A percentile compares a stretch with the other conserved stretches of the same genome.
These are phyloP conservation scores for Cladosporium sp. DNA, from an alignment of 2,329 filamentous ascomycete species.

Conservation along the genomic window DNA sequence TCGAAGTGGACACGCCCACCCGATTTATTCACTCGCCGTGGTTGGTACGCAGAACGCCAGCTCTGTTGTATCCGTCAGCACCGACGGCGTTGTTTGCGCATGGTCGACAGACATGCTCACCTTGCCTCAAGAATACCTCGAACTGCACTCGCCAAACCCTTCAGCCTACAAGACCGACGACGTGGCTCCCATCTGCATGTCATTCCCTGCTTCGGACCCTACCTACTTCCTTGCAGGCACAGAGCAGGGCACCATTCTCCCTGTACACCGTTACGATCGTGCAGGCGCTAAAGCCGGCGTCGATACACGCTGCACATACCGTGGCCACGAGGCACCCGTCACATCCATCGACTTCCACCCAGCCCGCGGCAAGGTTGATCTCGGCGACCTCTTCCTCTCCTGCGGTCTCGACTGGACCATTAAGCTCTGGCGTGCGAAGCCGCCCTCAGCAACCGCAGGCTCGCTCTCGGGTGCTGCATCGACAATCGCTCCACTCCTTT, in stretches of 20 bases:
- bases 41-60: constrained; percentile 98
- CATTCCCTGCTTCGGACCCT: constrained; percentile 90
- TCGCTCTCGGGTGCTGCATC: constrained; percentile 38
- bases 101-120: constrained; percentile 99
- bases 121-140: constrained; percentile 89
- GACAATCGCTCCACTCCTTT: constrained; percentile 61
- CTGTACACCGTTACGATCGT: constrained; percentile 94
- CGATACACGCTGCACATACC: constrained; percentile 82
- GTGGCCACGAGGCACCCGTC: constrained; percentile 86
- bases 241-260: constrained; percentile 93
- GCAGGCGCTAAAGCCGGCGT: constrained; percentile 95
- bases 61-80: constrained; percentile 96
- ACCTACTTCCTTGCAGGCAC: constrained; percentile 97
- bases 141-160: constrained; percentile 74
- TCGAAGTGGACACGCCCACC: constrained; percentile 76
- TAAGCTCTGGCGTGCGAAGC: constrained; percentile 91
- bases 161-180: constrained; percentile 77
- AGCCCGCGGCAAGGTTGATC: constrained; percentile 82
- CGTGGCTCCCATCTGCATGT: constrained; percentile 87
- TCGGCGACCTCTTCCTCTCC: constrained; percentile 90
- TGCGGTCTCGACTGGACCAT: constrained; percentile 95
- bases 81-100: constrained; percentile 91
- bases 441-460: constrained; percentile 63
- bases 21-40: constrained; percentile 91
- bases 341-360: constrained; percentile 97